Conservation (phyloP, 2,329 filamentous ascomycete genomes). For the Monosporascus sp. region DNA sequence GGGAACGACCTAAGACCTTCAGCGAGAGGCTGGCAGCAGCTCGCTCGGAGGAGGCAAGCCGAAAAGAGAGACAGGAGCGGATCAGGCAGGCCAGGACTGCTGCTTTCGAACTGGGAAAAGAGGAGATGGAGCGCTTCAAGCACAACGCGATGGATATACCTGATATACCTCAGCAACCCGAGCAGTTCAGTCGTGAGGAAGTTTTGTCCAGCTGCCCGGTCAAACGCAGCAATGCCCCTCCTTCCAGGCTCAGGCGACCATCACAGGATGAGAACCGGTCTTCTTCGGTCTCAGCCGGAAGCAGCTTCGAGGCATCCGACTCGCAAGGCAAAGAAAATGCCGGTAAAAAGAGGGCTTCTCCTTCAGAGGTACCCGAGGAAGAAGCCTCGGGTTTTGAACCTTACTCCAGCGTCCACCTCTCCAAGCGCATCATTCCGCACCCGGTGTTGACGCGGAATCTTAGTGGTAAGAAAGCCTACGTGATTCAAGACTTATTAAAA, state of each 20-base stretch:
- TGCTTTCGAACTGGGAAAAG: slow-evolving; percentile 51
- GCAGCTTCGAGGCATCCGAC: slow-evolving; percentile 10
- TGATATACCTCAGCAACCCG: slow-evolving; percentile 40
- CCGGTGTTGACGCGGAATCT: slow-evolving; percentile 73
- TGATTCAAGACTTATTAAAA: slow-evolving; percentile 74
- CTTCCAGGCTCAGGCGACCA: slow-evolving; percentile 25
- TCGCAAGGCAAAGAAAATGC: slow-evolving; percentile 19
- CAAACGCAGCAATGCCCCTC: slow-evolving; percentile 38
- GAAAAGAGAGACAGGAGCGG: slow-evolving; percentile 45
- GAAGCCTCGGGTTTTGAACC: slow-evolving; percentile 70
- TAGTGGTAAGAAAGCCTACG: slow-evolving; percentile 69
- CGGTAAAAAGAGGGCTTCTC: slow-evolving; percentile 17
- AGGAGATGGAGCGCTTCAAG: slow-evolving; percentile 58
- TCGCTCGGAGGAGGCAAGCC: slow-evolving; percentile 48
- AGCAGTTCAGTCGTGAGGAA: slow-evolving; percentile 60
- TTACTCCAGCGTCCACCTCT: slow-evolving; percentile 80
- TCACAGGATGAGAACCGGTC: slow-evolving; percentile 10
- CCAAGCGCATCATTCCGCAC: slow-evolving; percentile 78
- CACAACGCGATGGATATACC: slow-evolving; percentile 50
- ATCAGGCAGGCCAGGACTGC: slow-evolving; percentile 49
- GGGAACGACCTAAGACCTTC: slow-evolving; percentile 55
- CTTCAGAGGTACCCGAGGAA: slow-evolving; percentile 34
- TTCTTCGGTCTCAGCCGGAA: slow-evolving; percentile 1
- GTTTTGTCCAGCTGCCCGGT: slow-evolving; percentile 41
- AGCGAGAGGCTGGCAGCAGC: slow-evolving; percentile 79